A percentile compares a stretch with the other conserved stretches of the same genome.
These are phyloP conservation scores for Salix suchowensis DNA, from an alignment of 345 rosid species.

Conservation along the genomic window DNA sequence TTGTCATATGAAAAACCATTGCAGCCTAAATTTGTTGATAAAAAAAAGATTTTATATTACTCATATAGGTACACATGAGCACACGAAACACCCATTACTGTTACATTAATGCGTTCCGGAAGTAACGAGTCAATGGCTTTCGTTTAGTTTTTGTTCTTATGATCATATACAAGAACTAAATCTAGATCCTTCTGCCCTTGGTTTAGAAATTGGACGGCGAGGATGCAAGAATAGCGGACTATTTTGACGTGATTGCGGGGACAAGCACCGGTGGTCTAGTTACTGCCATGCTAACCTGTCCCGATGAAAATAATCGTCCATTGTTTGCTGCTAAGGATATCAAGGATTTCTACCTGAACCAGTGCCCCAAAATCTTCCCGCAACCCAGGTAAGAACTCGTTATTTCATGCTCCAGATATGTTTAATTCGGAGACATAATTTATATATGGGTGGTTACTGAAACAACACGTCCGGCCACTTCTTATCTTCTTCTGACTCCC, in stretches of 20 bases:
- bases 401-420: not conserved
- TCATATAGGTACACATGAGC: too few species aligned
- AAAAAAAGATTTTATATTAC: too few species aligned
- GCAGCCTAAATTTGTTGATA: too few species aligned
- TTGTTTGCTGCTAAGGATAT: constrained; percentile 12
- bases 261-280: constrained; percentile 16
- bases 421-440: not conserved
- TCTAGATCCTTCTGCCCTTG: too few species aligned
- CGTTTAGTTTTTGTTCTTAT: not conserved
- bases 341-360: constrained; percentile 35
- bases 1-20: too few species aligned
- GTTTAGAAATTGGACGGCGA: constrained; percentile 9
- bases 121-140: too few species aligned
- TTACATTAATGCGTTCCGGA: too few species aligned
- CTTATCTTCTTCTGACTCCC: too few species aligned
- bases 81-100: too few species aligned
- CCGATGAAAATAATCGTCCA: constrained; percentile 3
- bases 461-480: too few species aligned
- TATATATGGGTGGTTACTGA: not conserved
- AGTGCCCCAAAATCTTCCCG: constrained; percentile 58
- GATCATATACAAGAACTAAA: not conserved
- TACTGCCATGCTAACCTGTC: constrained; percentile 11
- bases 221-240: constrained; percentile 15
- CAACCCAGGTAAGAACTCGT: constrained; percentile 24
- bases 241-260: constrained; percentile 8